Evolutionary conservation across 2,329 filamentous ascomycete genomes (phyloP).

Genomic region (Botryotinia globosa): DNA sequence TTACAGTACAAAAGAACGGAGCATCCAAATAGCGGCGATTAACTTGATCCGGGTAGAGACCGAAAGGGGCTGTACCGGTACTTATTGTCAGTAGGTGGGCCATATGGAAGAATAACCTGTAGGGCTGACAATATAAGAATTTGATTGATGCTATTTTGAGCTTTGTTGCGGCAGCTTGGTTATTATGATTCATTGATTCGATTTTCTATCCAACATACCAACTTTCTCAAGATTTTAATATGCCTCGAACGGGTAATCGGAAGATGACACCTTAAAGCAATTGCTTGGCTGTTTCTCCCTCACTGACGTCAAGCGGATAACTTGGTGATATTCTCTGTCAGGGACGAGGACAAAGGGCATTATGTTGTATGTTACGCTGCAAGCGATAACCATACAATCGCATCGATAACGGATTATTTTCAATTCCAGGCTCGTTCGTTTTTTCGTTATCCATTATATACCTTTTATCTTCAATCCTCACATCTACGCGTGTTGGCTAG

Average conservation of each 20-base stretch:
- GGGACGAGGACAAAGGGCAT: background rate
- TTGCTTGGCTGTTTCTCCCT: background rate
- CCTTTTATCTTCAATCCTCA: background rate
- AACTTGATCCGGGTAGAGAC: background rate
- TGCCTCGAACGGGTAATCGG: background rate
- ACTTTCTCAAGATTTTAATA: background rate
- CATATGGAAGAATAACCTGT: background rate
- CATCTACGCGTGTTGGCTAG: background rate
- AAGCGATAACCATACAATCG: background rate
- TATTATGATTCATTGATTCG: background rate
- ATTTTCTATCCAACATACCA: background rate
- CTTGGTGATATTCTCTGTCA: background rate
- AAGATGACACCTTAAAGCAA: background rate
- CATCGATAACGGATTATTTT: background rate
- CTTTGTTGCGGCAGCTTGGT: background rate
- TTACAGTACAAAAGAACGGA: background rate
- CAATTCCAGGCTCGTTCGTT: background rate
- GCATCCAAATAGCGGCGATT: background rate
- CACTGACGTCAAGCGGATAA: constrained; percentile 15
- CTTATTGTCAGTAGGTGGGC: background rate
- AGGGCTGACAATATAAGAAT: background rate
- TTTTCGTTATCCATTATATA: background rate
- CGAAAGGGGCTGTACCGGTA: background rate
- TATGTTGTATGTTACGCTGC: background rate
- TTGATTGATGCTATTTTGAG: background rate